These are phyloP conservation scores for Beta macrorhiza DNA, from an alignment of 179 eudicot genomes.

Conservation along the genomic window DNA sequence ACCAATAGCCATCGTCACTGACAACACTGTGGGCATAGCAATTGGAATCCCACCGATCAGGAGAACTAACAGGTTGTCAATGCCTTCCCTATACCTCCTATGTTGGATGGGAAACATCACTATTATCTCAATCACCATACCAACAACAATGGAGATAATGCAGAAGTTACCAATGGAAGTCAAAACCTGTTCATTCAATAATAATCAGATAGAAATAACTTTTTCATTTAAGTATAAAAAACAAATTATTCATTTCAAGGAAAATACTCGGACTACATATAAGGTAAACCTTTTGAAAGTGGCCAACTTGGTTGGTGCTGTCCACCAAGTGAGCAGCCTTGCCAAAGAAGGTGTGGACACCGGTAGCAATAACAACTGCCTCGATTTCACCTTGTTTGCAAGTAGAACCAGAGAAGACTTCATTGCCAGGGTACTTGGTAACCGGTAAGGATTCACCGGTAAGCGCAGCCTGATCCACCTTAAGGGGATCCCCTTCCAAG, in stretches of 20 bases:
- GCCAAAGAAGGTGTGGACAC: conserved; percentile 87
- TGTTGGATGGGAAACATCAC: conserved; percentile 81
- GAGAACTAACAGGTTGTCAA: conserved; percentile 71
- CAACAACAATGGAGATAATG: conserved; percentile 70
- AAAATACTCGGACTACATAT: not conserved
- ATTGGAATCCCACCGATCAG: conserved; percentile 93
- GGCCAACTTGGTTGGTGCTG: conserved; percentile 76
- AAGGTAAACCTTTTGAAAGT: conserved; percentile 63
- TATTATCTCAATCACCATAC: conserved; percentile 64
- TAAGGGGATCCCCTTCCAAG: conserved; percentile 77
- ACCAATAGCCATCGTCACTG: conserved; percentile 95
- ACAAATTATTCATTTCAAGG: too few species aligned
- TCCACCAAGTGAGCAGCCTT: conserved; percentile 95
- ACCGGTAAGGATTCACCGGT: conserved; percentile 86
- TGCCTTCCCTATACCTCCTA: conserved; percentile 69
- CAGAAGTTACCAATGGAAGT: conserved; percentile 90
- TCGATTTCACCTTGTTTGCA: conserved; percentile 93
- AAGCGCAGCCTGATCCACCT: conserved; percentile 89
- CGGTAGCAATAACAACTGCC: conserved; percentile 87
- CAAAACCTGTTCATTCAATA: conserved; percentile 46
- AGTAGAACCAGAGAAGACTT: conserved; percentile 78
- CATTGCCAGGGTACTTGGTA: conserved; percentile 60
- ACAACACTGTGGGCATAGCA: conserved; percentile 91
- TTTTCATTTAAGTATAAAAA: not conserved
- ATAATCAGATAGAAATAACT: not conserved